Evolutionary conservation across 805 yeast genomes (phyloP).

Genomic region (Saturnispora ahearnii): DNA sequence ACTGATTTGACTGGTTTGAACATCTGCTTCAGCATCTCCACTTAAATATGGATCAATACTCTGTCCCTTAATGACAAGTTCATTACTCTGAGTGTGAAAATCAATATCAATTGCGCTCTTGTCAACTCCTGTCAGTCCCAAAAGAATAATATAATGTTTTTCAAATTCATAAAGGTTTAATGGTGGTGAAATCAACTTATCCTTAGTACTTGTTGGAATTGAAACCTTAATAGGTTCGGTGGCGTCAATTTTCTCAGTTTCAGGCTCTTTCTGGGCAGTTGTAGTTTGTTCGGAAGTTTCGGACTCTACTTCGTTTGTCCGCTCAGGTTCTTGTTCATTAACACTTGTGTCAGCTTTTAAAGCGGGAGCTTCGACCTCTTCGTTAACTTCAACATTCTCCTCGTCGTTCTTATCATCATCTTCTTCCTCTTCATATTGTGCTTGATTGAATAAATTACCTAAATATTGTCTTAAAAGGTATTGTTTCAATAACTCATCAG

Average conservation of each 20-base stretch:
- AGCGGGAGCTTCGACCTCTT: not conserved
- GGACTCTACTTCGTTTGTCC: not conserved
- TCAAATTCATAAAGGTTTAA: slow-evolving; percentile 48
- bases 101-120: slow-evolving; percentile 45
- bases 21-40: slow-evolving; percentile 23
- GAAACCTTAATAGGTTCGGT: slow-evolving; percentile 38
- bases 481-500: not conserved
- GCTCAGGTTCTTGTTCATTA: not conserved
- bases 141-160: slow-evolving; percentile 36
- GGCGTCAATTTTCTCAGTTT: not conserved
- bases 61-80: slow-evolving; percentile 43
- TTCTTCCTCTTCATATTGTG: not conserved
- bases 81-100: slow-evolving; percentile 50
- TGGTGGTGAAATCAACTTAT: slow-evolving; percentile 48
- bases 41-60: slow-evolving; percentile 32
- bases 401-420: not conserved
- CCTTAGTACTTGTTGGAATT: slow-evolving; percentile 33
- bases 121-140: slow-evolving; percentile 53
- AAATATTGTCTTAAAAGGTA: not conserved
- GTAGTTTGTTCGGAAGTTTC: not conserved
- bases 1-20: slow-evolving; percentile 33
- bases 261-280: not conserved
- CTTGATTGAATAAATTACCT: not conserved
- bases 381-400: not conserved
- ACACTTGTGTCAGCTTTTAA: not conserved